phyloP scores from a whole-genome alignment of 768 basidiomycete species.

The Calvatia gigantea region DNA sequence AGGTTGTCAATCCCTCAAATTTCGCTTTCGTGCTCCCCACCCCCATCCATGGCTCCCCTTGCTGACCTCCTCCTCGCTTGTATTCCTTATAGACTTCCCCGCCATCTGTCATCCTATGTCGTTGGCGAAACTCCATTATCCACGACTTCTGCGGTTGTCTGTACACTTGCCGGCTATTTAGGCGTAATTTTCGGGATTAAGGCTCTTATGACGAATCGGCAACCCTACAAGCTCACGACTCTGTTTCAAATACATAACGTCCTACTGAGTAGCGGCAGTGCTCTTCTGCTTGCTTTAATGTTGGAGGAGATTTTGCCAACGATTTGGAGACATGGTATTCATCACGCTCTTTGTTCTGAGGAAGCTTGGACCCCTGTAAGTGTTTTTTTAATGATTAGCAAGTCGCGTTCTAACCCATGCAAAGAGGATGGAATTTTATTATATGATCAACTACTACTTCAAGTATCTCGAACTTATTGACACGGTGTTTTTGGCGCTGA shows the following conservation, averaged over 20 bases:
- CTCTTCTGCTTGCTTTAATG: conserved; percentile 84
- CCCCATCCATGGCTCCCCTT: conserved; percentile 61
- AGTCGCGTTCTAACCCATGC: conserved; percentile 6
- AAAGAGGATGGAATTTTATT: conserved; percentile 91
- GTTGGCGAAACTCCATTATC: conserved; percentile 78
- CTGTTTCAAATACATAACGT: conserved; percentile 92
- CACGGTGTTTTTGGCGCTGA: conserved; percentile 94
- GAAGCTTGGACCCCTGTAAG: conserved; percentile 85
- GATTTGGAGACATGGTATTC: conserved; percentile 65
- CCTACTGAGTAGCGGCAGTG: conserved; percentile 79
- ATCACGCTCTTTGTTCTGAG: conserved; percentile 73
- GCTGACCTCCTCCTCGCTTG: conserved; percentile 66
- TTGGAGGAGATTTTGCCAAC: conserved; percentile 88
- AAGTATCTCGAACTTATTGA: conserved; percentile 96
- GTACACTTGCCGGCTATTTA: conserved; percentile 77
- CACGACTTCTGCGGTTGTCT: conserved; percentile 70
- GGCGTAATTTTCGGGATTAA: conserved; percentile 83
- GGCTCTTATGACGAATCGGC: conserved; percentile 76
- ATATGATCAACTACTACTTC: conserved; percentile 99
- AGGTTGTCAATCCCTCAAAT: conserved; percentile 25
- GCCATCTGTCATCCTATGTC: conserved; percentile 60
- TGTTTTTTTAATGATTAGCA: conserved; percentile 20
- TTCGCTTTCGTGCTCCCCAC: conserved; percentile 23
- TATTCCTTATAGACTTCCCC: conserved; percentile 57
- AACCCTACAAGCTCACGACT: conserved; percentile 70